Evolutionary conservation across 371 early-diverging fungal species (phyloP).

Genomic region (Chytridiales sp.): DNA sequence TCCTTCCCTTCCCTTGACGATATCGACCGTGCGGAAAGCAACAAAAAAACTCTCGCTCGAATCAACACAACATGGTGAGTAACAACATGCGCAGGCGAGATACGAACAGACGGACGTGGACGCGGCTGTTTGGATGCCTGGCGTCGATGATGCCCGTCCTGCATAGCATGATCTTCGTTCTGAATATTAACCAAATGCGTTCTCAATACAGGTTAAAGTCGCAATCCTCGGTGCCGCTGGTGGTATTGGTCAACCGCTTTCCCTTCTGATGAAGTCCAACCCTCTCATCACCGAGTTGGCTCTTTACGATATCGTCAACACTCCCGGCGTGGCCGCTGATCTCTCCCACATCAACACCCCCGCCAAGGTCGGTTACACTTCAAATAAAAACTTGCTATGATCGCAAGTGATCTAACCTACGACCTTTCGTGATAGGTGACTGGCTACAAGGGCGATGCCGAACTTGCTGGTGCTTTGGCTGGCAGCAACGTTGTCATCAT

Average conservation of each 20-base stretch:
- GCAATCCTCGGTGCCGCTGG: constrained; percentile 46
- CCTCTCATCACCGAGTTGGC: constrained; percentile 80
- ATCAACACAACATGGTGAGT: too few species aligned
- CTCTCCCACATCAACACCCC: constrained; percentile 94
- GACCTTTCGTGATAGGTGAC: constrained; percentile 79
- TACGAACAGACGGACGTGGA: too few species aligned
- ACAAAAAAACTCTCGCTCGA: too few species aligned
- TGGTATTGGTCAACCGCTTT: constrained; percentile 91
- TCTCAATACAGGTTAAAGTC: constrained; percentile 33
- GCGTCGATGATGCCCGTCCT: too few species aligned
- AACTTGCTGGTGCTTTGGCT: constrained; percentile 63
- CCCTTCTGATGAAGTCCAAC: constrained; percentile 79
- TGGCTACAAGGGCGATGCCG: constrained; percentile 45
- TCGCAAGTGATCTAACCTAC: constrained; percentile 92
- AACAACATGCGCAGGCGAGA: too few species aligned
- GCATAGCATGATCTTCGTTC: too few species aligned
- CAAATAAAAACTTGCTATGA: constrained; percentile 80
- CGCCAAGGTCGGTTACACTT: constrained; percentile 62
- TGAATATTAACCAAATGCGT: too few species aligned
- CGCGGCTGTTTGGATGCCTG: too few species aligned
- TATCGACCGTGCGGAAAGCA: too few species aligned
- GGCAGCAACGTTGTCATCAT: constrained; percentile 91
- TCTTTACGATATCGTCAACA: constrained; percentile 95
- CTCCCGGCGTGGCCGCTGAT: constrained; percentile 97
- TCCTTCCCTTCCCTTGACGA: too few species aligned